phyloP scores from a whole-genome alignment of 164 flowering plant genomes.

The Vitis riparia region DNA sequence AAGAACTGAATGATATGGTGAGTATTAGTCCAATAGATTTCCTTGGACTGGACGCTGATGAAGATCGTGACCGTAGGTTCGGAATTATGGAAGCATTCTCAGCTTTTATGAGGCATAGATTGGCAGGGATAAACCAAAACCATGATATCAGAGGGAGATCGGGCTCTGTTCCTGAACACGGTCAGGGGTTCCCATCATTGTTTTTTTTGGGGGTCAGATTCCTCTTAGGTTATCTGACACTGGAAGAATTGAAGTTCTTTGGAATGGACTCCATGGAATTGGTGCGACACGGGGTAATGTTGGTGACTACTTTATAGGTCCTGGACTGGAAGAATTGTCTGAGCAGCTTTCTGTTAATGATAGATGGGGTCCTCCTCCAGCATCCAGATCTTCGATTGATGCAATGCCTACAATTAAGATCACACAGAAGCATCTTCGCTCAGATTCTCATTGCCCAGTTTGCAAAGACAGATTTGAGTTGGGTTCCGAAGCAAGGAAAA shows the following conservation, averaged over 20 bases:
- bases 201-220: constrained; percentile 70
- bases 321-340: constrained; percentile 79
- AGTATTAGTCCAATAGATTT: constrained; percentile 41
- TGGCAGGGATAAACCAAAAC: constrained; percentile 40
- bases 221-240: constrained; percentile 61
- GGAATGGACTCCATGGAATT: constrained; percentile 64
- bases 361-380: constrained; percentile 74
- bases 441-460: constrained; percentile 78
- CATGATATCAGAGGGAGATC: constrained; percentile 50
- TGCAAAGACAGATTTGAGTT: constrained; percentile 79
- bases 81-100: constrained; percentile 75
- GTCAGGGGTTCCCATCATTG: constrained; percentile 53
- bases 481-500: constrained; percentile 68
- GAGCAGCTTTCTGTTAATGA: constrained; percentile 62
- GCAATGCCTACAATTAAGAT: constrained; percentile 83
- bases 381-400: constrained; percentile 67
- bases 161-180: constrained; percentile 34
- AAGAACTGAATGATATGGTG: constrained; percentile 59
- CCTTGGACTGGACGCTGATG: constrained; percentile 40
- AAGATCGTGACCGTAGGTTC: constrained; percentile 45
- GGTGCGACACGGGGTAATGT: constrained; percentile 60
- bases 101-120: constrained; percentile 63
- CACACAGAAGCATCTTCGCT: constrained; percentile 62
- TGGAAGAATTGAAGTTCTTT: constrained; percentile 60
- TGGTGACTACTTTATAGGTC: constrained; percentile 77